Conservation (phyloP, 2,329 filamentous ascomycete genomes). For the Raffaelea arxii region DNA sequence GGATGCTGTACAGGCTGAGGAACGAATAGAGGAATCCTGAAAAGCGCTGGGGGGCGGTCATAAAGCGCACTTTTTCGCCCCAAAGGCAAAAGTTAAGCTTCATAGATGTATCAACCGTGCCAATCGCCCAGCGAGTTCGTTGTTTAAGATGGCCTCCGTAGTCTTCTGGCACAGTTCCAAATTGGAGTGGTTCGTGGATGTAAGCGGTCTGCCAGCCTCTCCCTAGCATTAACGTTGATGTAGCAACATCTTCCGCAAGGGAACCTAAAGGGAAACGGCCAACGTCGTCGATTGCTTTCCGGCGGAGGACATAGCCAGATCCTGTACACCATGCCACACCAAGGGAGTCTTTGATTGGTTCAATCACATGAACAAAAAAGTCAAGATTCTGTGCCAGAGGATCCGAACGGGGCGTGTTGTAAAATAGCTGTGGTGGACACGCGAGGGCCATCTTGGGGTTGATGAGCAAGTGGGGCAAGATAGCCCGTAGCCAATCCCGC, state of each 20-base stretch:
- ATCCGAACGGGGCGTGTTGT: slow-evolving; percentile 50
- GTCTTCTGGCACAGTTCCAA: slow-evolving; percentile 48
- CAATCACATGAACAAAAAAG: slow-evolving; percentile 45
- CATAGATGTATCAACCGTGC: slow-evolving; percentile 48
- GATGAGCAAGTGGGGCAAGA: slow-evolving; percentile 49
- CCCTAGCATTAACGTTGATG: slow-evolving; percentile 48
- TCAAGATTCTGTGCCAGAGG: slow-evolving; percentile 49
- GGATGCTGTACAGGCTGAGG: slow-evolving; percentile 42
- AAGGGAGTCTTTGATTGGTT: slow-evolving; percentile 39
- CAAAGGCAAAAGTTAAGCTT: slow-evolving; percentile 52
- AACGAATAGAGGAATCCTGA: slow-evolving; percentile 48
- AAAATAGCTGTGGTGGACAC: slow-evolving; percentile 54
- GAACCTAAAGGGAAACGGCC: slow-evolving; percentile 52
- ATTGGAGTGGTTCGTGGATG: slow-evolving; percentile 50
- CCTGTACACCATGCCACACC: slow-evolving; percentile 56
- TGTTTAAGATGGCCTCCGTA: slow-evolving; percentile 46
- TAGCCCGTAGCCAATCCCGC: slow-evolving; percentile 46
- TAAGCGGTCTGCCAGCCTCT: slow-evolving; percentile 54
- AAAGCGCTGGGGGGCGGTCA: slow-evolving; percentile 48
- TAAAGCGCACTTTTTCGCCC: slow-evolving; percentile 39
- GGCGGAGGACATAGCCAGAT: slow-evolving; percentile 50
- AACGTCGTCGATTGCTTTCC: slow-evolving; percentile 49
- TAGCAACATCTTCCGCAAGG: slow-evolving; percentile 51
- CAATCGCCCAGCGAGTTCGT: slow-evolving; percentile 44
- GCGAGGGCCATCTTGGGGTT: slow-evolving; percentile 48